A percentile compares a stretch with the other conserved stretches of the same genome.
These are phyloP conservation scores for Prunus yedoensis DNA, from an alignment of 331 rosid species.

Conservation along the genomic window DNA sequence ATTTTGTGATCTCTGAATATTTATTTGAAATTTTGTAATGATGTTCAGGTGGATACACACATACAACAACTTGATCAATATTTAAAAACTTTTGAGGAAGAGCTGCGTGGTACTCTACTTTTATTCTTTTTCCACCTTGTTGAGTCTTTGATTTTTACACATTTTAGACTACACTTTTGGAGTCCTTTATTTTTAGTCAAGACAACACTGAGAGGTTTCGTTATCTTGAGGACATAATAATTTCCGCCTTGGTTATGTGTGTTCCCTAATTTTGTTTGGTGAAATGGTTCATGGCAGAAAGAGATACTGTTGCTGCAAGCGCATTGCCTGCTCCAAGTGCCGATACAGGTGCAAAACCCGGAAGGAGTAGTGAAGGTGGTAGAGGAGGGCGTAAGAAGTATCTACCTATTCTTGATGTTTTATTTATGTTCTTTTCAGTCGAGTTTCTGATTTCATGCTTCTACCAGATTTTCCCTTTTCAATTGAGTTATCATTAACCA, in stretches of 20 bases:
- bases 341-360: conserved; percentile 56
- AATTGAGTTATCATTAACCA: neutral
- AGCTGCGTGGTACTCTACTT: conserved; percentile 66
- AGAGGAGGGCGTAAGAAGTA: conserved; percentile 91
- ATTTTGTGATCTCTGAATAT: neutral
- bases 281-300: conserved; percentile 51
- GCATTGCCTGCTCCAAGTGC: conserved; percentile 58
- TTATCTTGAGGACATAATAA: neutral
- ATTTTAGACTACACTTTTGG: neutral
- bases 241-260: neutral
- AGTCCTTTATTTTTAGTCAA: conserved; percentile 1
- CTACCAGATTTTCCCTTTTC: neutral
- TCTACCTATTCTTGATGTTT: conserved; percentile 16
- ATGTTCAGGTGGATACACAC: conserved; percentile 83
- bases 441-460: neutral
- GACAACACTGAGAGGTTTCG: neutral
- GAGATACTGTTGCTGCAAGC: conserved; percentile 48
- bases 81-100: conserved; percentile 83
- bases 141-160: conserved; percentile 1
- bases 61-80: conserved; percentile 94
- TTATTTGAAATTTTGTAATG: conserved; percentile 16
- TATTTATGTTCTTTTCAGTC: neutral
- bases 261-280: conserved; percentile 2
- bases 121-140: conserved; percentile 20
- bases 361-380: conserved; percentile 66